phyloP scores from a whole-genome alignment of 768 basidiomycete species.

The Lyophyllum semitale region DNA sequence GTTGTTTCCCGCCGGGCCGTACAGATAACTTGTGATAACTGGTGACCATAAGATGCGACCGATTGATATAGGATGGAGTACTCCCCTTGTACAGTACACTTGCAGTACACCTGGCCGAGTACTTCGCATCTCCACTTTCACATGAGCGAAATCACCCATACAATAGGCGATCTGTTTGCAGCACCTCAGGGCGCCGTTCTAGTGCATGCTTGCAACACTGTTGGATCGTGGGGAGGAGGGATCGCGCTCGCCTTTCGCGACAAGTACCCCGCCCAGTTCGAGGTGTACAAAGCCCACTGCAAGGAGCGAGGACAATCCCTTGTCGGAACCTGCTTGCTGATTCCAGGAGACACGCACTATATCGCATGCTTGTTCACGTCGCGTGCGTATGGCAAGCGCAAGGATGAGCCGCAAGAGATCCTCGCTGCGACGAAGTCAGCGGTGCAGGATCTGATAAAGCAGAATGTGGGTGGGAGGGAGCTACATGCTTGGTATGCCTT shows the following conservation, averaged over 20 bases:
- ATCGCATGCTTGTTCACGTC: constrained; percentile 47
- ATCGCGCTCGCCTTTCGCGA: constrained; percentile 37
- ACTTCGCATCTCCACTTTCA: background rate
- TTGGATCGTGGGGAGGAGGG: constrained; percentile 41
- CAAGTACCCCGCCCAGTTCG: constrained; percentile 35
- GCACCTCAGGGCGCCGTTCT: constrained; percentile 38
- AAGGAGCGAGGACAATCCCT: constrained; percentile 26
- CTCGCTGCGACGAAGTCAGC: constrained; percentile 34
- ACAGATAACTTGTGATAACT: no score
- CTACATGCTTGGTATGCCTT: constrained; percentile 40
- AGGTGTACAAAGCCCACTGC: constrained; percentile 34
- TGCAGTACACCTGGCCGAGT: no score
- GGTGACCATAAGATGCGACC: no score
- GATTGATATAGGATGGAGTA: no score
- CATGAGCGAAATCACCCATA: constrained; percentile 26
- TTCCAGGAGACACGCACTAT: constrained; percentile 33
- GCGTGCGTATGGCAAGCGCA: constrained; percentile 36
- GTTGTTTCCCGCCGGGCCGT: no score
- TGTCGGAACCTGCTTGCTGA: constrained; percentile 38
- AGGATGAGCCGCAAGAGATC: constrained; percentile 37
- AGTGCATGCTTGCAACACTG: constrained; percentile 43
- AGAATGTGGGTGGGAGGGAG: constrained; percentile 32
- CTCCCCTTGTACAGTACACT: no score
- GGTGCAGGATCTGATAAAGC: constrained; percentile 32
- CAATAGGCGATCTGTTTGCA: constrained; percentile 37